phyloP scores from a whole-genome alignment of 345 rosid genomes.

The Raphanus raphanistrum region DNA sequence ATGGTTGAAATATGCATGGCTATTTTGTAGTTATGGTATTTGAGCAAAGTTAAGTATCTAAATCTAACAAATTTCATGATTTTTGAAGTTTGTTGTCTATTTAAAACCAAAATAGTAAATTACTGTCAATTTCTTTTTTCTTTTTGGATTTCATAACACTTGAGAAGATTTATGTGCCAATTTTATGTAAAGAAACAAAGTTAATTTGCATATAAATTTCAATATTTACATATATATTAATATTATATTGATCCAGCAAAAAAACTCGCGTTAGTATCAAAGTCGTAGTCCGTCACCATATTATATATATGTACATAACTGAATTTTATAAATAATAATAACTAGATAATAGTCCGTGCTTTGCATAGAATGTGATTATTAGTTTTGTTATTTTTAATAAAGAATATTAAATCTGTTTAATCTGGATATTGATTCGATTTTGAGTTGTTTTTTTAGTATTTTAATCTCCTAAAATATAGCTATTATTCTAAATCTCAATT shows the following conservation, averaged over 20 bases:
- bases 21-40: not conserved
- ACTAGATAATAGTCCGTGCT: too few species aligned
- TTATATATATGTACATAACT: too few species aligned
- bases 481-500: too few species aligned
- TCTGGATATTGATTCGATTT: not conserved
- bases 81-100: not conserved
- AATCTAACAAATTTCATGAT: not conserved
- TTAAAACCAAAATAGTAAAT: not conserved
- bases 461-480: not conserved
- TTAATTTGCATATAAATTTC: not conserved
- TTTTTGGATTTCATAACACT: not conserved
- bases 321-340: too few species aligned
- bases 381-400: too few species aligned
- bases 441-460: not conserved
- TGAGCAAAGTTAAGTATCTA: not conserved
- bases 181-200: too few species aligned
- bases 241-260: not conserved
- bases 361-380: too few species aligned
- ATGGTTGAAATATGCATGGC: not conserved
- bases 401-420: too few species aligned
- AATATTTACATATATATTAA: not conserved
- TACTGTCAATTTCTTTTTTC: not conserved
- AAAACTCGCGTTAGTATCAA: not conserved
- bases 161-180: not conserved
- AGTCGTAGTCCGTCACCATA: not conserved